Percentiles rank a stretch among this genome's conserved stretches.
These are phyloP conservation scores for Xylaria digitata DNA, from an alignment of 2,329 filamentous ascomycete genomes.

Conservation along the genomic window DNA sequence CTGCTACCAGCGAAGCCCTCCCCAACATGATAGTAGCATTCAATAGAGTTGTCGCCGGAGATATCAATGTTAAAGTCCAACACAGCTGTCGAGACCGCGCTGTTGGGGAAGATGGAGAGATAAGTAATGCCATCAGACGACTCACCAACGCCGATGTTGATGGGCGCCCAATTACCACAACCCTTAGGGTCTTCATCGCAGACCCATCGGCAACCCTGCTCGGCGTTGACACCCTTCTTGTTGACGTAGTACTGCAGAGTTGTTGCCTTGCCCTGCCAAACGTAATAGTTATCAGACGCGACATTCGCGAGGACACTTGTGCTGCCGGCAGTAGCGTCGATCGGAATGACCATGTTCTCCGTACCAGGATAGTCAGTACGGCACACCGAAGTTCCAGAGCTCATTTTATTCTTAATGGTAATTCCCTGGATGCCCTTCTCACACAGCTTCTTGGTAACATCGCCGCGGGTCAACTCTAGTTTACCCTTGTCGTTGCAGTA, in stretches of 20 bases:
- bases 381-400: conserved; percentile 77
- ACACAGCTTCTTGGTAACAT: conserved; percentile 75
- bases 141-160: conserved; percentile 85
- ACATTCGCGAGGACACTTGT: conserved; percentile 79
- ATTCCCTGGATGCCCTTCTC: conserved; percentile 77
- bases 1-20: conserved; percentile 65
- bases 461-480: conserved; percentile 79
- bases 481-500: conserved; percentile 79
- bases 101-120: conserved; percentile 87
- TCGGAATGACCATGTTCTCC: conserved; percentile 86
- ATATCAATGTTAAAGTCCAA: conserved; percentile 86
- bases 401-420: conserved; percentile 79
- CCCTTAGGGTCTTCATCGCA: conserved; percentile 61
- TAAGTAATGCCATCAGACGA: conserved; percentile 71
- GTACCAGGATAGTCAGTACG: conserved; percentile 96
- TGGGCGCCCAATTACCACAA: conserved; percentile 86
- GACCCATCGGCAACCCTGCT: conserved; percentile 81
- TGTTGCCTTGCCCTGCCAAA: conserved; percentile 78
- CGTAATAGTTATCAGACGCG: conserved; percentile 76
- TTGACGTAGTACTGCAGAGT: conserved; percentile 98
- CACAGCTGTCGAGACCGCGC: conserved; percentile 74
- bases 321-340: conserved; percentile 70
- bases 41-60: conserved; percentile 67
- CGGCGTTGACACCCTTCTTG: conserved; percentile 73
- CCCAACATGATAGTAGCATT: conserved; percentile 75